Evolutionary conservation across 2,329 filamentous ascomycete genomes (phyloP), one percentile per base, ranked within the genome.

Genomic region (Lecanicillium sp.): DNA sequence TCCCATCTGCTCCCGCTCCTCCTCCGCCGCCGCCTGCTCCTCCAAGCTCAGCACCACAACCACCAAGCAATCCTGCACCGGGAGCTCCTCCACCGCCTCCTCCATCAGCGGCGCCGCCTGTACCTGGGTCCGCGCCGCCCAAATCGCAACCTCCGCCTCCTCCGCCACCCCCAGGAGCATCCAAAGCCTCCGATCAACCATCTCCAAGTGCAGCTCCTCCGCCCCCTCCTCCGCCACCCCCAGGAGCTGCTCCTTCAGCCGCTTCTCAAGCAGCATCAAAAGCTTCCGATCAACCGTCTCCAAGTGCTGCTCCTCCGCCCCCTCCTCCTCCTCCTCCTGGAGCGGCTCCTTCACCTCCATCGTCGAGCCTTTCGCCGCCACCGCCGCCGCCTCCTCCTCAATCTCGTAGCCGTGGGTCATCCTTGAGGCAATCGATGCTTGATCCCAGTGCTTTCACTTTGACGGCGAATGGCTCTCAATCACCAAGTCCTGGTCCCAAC

Each of bases 391-490:
- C 51, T 18, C 61, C 53, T 25, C 57, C 55, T 43, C 46, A 57
- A 42, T 50, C 53, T 28, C 58, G 69, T 22, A 53, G 59, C 44
- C 61, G 65, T 45, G 61, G 64, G 18, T 65, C 71, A 47, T 56
- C 65, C 50, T 53, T 80, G 59, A 69, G 70, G 29, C 66, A 70
- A 33, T 73, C 80, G 5, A 77, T 85, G 68, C 65, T 92, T 12
- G 83, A 90, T 54, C 74, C 85, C 2, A 85, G 79, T 53, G 72
- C 80, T 11, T 92, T 88, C 59, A 92, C 85, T 1, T 67, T 88
- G 31, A 71, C 71, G 15, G 65, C 71, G 6, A 85, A 85, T 52
- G 80, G 80, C 32, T 61, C 59, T 20, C 73, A 70, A 46, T 67
- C 63, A 16, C 64, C 70, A 2, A 71, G 65, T 43, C 66, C 68